These are phyloP conservation scores for Globisporangium echinulatum DNA, from an alignment of 352 stramenopile genomes.

Conservation along the genomic window DNA sequence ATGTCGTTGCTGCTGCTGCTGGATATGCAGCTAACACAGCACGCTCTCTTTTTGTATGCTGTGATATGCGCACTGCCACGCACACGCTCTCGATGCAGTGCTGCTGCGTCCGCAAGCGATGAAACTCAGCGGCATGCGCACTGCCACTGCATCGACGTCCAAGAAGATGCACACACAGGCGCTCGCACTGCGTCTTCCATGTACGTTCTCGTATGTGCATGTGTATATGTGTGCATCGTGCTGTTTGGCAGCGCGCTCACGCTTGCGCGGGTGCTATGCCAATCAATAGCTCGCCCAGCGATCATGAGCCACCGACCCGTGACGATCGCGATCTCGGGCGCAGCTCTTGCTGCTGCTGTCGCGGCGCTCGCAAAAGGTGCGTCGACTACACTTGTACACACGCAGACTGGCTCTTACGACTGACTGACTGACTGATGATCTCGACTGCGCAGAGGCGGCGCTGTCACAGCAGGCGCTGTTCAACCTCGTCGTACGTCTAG, in stretches of 20 bases:
- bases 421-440: neutral
- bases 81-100: slow-evolving; percentile 14
- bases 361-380: slow-evolving; percentile 32
- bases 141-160: slow-evolving; percentile 20
- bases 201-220: slow-evolving; percentile 7
- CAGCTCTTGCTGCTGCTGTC: slow-evolving; percentile 40
- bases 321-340: slow-evolving; percentile 30
- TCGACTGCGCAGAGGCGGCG: slow-evolving; percentile 17
- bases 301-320: slow-evolving; percentile 8
- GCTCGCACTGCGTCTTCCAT: slow-evolving; percentile 20
- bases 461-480: slow-evolving; percentile 45
- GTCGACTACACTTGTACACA: neutral
- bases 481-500: slow-evolving; percentile 20
- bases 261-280: no score
- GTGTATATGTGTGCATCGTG: neutral
- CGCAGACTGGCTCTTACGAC: neutral
- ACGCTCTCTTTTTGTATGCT: no score
- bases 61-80: no score
- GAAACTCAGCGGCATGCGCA: slow-evolving; percentile 23
- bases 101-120: slow-evolving; percentile 33
- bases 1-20: neutral
- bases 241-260: no score
- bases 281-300: slow-evolving; percentile 9
- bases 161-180: slow-evolving; percentile 24
- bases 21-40: neutral